Evolutionary conservation across 2,329 filamentous ascomycete genomes (phyloP), one percentile per base, ranked within the genome.

Genomic region (Diaporthe batatas): DNA sequence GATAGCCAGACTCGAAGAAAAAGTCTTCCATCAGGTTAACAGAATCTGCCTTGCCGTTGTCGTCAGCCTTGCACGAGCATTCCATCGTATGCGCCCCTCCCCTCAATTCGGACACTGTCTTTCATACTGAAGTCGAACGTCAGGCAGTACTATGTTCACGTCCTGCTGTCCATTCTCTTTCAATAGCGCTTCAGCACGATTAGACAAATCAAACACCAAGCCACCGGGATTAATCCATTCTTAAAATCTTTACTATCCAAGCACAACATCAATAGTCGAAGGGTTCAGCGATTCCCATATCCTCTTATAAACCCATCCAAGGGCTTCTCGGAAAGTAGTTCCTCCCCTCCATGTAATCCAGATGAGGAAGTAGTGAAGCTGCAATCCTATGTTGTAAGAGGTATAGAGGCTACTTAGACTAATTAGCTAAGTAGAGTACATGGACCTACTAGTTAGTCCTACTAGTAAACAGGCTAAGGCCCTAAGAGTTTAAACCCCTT

Each of bases 241-340:
- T 5, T 14, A 14, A 6, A 14, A 44, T 29, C 21, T 11, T 2
- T 3, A 5, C 29, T 39, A 59, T 25, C 21, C 55, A 44, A 59
- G 57, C 23, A 59, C 57, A 44, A 59, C 36, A 6, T 59, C 36
- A 25, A 59, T 44, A 3, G 34, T 29, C 16, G 23, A 42, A 2
- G 36, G 57, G 16, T 59, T 16, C 34, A 44, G 14, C 3, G 57
- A 59, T 1, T 2, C 54, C 68, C 55, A 54, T 44, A 62, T 76
- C 51, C 73, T 18, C 42, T 55, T 75, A 6, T 57, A n/a, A 23
- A 64, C 55, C 16, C 57, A 25, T 25, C 68, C 68, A 29, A 59
- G 18, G n/a, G 55, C 67, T 25, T 70, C 55, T 42, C 67, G 53
- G 6, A 25, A 70, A 18, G 67, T 53, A 47, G 58, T 44, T 3